Percentiles rank a stretch among this genome's conserved stretches.
phyloP scores from a whole-genome alignment of 805 yeast species.

The Candida sphagnicola region DNA sequence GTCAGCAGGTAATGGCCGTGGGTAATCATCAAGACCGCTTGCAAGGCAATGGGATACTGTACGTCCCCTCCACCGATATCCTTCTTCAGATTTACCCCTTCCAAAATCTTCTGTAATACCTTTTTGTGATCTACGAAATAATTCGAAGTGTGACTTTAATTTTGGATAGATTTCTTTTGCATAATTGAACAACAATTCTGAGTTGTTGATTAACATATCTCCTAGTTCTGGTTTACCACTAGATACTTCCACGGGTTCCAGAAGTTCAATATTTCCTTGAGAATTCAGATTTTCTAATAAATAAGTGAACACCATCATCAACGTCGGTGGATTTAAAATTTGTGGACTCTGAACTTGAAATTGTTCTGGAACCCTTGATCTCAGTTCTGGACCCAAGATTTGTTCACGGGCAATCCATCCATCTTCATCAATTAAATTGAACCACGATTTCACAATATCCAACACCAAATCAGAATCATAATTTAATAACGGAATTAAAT shows the following conservation, averaged over 20 bases:
- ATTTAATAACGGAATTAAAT: slow-evolving; percentile 72
- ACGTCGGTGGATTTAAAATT: slow-evolving; percentile 93
- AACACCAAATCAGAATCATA: slow-evolving; percentile 81
- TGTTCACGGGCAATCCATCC: slow-evolving; percentile 99
- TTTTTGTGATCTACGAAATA: slow-evolving; percentile 78
- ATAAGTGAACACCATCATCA: slow-evolving; percentile 68
- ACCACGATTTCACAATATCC: slow-evolving; percentile 86
- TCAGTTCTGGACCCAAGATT: slow-evolving; percentile 85
- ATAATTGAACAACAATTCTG: slow-evolving; percentile 55
- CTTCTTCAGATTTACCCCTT: slow-evolving; percentile 51
- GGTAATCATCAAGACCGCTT: slow-evolving; percentile 94
- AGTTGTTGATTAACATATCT: slow-evolving; percentile 51
- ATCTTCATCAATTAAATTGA: slow-evolving; percentile 73
- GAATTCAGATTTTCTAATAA: slow-evolving; percentile 35
- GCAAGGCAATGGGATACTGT: slow-evolving; percentile 82
- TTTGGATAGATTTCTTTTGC: slow-evolving; percentile 71
- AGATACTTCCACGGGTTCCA: slow-evolving; percentile 23
- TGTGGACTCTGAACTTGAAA: slow-evolving; percentile 84
- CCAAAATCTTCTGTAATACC: slow-evolving; percentile 75
- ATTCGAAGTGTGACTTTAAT: slow-evolving; percentile 70
- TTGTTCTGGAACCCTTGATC: slow-evolving; percentile 80
- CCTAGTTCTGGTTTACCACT: slow-evolving; percentile 36
- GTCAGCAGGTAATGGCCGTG: slow-evolving; percentile 78
- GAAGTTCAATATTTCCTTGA: slow-evolving; percentile 10
- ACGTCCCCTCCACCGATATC: slow-evolving; percentile 92